Evolutionary conservation across 257 asterid species (phyloP).

Genomic region (Orobanche coerulescens): DNA sequence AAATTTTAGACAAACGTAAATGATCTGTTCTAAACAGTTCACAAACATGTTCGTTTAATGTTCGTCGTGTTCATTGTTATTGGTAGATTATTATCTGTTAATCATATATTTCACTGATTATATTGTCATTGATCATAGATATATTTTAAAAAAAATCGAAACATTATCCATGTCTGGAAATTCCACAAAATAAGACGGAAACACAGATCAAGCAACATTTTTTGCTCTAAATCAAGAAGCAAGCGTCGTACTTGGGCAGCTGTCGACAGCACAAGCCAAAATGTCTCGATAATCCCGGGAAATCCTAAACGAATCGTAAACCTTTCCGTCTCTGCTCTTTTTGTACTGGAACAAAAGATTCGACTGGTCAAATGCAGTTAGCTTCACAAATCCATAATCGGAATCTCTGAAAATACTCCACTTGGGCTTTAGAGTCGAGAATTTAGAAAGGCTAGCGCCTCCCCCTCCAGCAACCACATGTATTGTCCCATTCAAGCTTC

Average conservation of each 20-base stretch:
- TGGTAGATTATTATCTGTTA: no score
- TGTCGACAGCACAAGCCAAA: slow-evolving; percentile 73
- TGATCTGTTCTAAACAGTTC: no score
- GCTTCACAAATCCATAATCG: slow-evolving; percentile 74
- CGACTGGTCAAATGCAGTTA: slow-evolving; percentile 78
- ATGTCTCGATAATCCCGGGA: slow-evolving; percentile 81
- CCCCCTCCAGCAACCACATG: slow-evolving; percentile 96
- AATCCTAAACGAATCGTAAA: slow-evolving; percentile 73
- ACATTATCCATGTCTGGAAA: no score
- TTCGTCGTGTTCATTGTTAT: no score
- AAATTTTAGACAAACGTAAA: no score
- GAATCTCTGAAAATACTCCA: slow-evolving; percentile 75
- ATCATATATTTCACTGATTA: no score
- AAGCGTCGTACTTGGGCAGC: slow-evolving; percentile 69
- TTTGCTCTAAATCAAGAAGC: slow-evolving; percentile 58
- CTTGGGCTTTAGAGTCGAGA: slow-evolving; percentile 48
- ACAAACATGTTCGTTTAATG: no score
- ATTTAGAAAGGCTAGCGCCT: slow-evolving; percentile 71
- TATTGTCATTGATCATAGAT: no score
- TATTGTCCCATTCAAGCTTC: slow-evolving; percentile 78
- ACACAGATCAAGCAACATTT: no score
- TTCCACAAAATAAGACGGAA: no score
- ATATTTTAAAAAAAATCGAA: no score
- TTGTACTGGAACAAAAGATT: slow-evolving; percentile 81
- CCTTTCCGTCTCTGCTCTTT: slow-evolving; percentile 76